Base-by-base conservation (phyloP, 2,329 filamentous ascomycete species). In the Pseudogymnoascus sp. region DNA sequence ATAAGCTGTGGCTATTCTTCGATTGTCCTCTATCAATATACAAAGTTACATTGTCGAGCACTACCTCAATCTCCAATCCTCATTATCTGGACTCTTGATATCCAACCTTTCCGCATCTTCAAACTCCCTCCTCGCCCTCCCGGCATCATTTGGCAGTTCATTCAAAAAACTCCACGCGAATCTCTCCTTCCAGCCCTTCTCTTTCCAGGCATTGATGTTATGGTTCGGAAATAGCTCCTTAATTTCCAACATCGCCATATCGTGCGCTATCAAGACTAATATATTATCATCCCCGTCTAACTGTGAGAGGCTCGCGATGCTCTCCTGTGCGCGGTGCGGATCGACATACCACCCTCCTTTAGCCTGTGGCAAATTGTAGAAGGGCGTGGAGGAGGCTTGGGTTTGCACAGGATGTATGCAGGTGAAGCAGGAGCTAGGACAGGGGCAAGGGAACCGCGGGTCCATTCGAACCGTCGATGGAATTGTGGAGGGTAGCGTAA, bases 251-350 rank as follows among this genome's bases (percentile, higher is more conserved):
- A 50, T 50, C 13, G 44, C 44, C 44, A 50, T 50, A 50, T 50
- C 44, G 44, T 50, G 44, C 29, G 44, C 44, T 26, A 50, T 50
- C 24, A 50, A 50, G 44, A 50, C 44, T 50, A 50, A 50, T 50
- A 50, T 50, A 10, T 50, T 10, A 6, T 29, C 44, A 29, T 50
- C 44, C 8, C 44, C 44, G 44, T 50, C 44, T 50, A 50, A 50
- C 63, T 76, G 75, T 64, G 76, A 73, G 61, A 81, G 50, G 60
- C 77, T 79, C 13, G 69, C 67, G 3, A 79, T 74, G 1, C 77
- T 79, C 59, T 72, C 70, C 21, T 71, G 62, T 5, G 68, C 70
- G 4, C 47, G 26, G 64, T 64, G 50, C 31, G 44, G 29, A 62
- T 65, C 6, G 59, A n/a, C 44, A 64, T 11, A 61, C 37, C 26